Base-by-base conservation (phyloP, 805 yeast species). In the Candida pseudofarinosa region DNA sequence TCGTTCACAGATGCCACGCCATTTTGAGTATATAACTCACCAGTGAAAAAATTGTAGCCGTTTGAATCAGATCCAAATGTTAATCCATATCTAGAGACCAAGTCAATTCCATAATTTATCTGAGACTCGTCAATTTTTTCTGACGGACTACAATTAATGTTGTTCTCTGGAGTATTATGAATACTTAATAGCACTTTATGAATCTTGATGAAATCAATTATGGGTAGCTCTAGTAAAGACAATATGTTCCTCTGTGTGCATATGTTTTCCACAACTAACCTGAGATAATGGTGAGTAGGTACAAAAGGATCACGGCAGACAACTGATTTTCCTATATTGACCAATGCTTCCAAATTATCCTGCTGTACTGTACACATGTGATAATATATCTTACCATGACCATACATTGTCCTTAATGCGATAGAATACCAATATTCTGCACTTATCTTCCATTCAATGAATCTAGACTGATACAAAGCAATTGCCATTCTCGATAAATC, bases 331-430 rank as follows among this genome's bases (percentile, higher is more conserved):
- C 93, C 93, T 16, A 86, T 75, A 52, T 85, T 83, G 41, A 83
- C 88, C 49, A 86, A 74, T 1, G 93, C 91, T 62, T 85, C 89
- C 46, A 86, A 63, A 48, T 79, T 77, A 58, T 80, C 83, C 56
- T 81, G 85, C 58, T 87, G 91, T 3, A 88, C 95, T 0, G 95
- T 86, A 37, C 93, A 86, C 77, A 84, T 83, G 58, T 88, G 96
- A 54, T 88, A 88, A 54, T 87, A 88, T 15, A 87, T 76, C 58
- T 88, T 85, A 2, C 96, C 96, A 54, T 83, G 89, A 2, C 93
- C 90, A 55, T 81, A 86, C 48, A 82, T 80, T 13, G 85, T 77
- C 51, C 78, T 77, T 78, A 85, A 77, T 3, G 95, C 81, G 19
- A 79, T 71, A 19, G 79, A 71, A 55, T 88, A 88, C 96, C 96